Evolutionary conservation across 2,329 filamentous ascomycete species (phyloP).

Genomic region (Diplodia corticola): DNA sequence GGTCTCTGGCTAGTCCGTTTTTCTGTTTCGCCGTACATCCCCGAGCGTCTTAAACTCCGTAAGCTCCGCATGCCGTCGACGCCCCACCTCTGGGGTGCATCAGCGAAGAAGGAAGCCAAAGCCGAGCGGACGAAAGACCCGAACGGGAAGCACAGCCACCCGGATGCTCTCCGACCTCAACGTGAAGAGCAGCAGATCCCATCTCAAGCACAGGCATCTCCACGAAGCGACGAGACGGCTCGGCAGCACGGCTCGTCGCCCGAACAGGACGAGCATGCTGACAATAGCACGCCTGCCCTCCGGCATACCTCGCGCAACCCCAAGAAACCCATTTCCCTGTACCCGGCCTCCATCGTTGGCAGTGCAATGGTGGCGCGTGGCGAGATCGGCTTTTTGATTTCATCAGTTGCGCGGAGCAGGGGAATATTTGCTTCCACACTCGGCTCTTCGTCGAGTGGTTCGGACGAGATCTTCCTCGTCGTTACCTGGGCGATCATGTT

Average conservation of each 20-base stretch:
- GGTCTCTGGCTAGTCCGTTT: slow-evolving; percentile 45
- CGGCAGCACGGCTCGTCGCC: background rate
- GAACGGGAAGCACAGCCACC: slow-evolving; percentile 1
- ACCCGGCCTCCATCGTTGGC: slow-evolving; percentile 67
- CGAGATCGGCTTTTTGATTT: slow-evolving; percentile 77
- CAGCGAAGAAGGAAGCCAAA: background rate
- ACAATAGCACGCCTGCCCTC: background rate
- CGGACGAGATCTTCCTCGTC: slow-evolving; percentile 51
- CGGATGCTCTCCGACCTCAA: background rate
- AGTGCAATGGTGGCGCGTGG: slow-evolving; percentile 74
- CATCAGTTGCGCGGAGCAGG: slow-evolving; percentile 62
- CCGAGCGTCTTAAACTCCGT: background rate
- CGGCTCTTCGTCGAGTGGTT: slow-evolving; percentile 8
- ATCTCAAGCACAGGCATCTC: background rate
- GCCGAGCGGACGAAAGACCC: background rate
- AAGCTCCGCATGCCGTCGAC: background rate
- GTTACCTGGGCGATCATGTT: slow-evolving; percentile 59
- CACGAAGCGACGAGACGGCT: background rate
- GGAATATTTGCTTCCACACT: slow-evolving; percentile 46
- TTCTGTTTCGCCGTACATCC: slow-evolving; percentile 24
- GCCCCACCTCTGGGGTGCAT: slow-evolving; percentile 14
- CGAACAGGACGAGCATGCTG: background rate
- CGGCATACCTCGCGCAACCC: slow-evolving; percentile 27
- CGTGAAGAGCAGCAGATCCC: background rate
- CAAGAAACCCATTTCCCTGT: slow-evolving; percentile 60